Evolutionary conservation across 106 monocot genomes (phyloP).

Genomic region (Amphibolis antarctica): DNA sequence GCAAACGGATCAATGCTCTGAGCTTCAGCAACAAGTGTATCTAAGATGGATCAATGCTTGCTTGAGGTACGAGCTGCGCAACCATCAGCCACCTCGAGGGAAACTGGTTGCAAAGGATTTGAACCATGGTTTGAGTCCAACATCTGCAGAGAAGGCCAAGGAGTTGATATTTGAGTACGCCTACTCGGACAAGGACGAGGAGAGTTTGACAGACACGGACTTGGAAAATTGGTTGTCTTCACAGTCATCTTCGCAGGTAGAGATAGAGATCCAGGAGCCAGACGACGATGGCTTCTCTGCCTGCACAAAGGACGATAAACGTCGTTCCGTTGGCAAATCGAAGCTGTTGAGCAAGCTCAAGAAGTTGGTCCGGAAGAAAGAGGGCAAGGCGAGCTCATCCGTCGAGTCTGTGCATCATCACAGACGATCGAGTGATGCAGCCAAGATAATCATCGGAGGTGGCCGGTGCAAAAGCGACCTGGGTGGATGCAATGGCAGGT

Average conservation of each 20-base stretch:
- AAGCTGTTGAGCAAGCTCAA: slow-evolving; percentile 4
- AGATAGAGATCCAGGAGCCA: background rate
- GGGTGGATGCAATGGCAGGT: slow-evolving; percentile 5
- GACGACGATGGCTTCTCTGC: background rate
- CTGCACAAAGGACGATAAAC: background rate
- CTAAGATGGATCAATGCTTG: slow-evolving; percentile 24
- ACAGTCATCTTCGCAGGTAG: background rate
- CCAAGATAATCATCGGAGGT: background rate
- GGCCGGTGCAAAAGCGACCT: background rate
- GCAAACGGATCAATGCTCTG: slow-evolving; percentile 10
- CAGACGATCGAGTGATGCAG: background rate
- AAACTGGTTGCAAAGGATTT: slow-evolving; percentile 7
- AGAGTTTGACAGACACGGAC: background rate
- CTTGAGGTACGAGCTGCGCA: slow-evolving; percentile 18
- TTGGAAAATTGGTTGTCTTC: background rate
- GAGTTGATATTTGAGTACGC: slow-evolving; percentile 13
- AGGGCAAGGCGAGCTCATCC: background rate
- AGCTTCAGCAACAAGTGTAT: slow-evolving; percentile 14
- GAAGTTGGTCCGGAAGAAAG: background rate
- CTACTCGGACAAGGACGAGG: background rate
- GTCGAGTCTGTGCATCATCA: background rate
- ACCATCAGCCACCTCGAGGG: slow-evolving; percentile 8
- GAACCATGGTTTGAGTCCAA: slow-evolving; percentile 4
- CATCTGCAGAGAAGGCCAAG: slow-evolving; percentile 14
- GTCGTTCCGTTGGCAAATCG: background rate